Evolutionary conservation across 2,329 filamentous ascomycete genomes (phyloP).

Genomic region (Myriosclerotinia curreyana): DNA sequence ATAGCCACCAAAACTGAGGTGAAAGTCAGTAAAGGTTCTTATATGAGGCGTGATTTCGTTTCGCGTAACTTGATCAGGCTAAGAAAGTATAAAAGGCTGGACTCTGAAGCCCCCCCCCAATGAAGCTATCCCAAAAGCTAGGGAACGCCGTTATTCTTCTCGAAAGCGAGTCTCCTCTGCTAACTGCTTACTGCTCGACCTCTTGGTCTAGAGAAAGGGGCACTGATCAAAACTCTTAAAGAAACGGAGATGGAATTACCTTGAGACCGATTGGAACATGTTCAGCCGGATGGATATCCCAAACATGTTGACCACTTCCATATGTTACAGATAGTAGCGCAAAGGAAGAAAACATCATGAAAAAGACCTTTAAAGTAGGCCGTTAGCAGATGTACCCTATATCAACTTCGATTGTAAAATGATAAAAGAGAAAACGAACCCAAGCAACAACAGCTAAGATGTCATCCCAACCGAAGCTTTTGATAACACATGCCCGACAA

Average conservation of each 20-base stretch:
- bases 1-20: conserved; percentile 41
- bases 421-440: neutral
- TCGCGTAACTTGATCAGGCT: neutral
- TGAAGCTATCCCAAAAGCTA: neutral
- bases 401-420: neutral
- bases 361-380: conserved; percentile 27
- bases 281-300: conserved; percentile 24
- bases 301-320: conserved; percentile 35
- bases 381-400: neutral
- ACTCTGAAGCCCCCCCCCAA: neutral
- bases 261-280: conserved; percentile 37
- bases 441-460: conserved; percentile 20
- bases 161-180: neutral
- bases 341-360: conserved; percentile 32
- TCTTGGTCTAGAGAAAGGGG: neutral
- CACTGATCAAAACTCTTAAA: neutral
- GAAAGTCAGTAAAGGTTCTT: conserved; percentile 2
- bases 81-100: neutral
- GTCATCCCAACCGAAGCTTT: conserved; percentile 36
- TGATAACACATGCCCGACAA: conserved; percentile 30
- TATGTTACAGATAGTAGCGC: conserved; percentile 31
- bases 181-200: neutral
- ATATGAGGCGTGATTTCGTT: neutral
- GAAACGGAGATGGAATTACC: conserved; percentile 23
- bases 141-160: neutral